Conservation (phyloP, 192 early-diverging fungal genomes). For the Diversispora epigaea region DNA sequence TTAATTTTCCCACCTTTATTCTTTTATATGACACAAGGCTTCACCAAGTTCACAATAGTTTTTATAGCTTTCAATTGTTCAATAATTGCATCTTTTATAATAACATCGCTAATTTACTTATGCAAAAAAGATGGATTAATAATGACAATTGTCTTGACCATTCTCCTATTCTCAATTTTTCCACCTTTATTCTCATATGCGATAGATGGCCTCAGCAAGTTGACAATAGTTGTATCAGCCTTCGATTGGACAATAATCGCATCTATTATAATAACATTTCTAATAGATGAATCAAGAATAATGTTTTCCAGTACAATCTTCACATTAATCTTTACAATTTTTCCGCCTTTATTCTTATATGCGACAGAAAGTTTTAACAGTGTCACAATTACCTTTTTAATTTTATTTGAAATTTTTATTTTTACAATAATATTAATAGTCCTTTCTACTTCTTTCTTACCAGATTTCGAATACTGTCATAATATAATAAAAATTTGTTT, state of each 20-base stretch:
- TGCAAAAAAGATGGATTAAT: not conserved
- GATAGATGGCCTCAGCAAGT: not conserved
- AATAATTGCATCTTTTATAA: not conserved
- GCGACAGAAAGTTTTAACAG: no score
- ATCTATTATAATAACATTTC: not conserved
- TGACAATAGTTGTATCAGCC: not conserved
- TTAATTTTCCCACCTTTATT: conserved; percentile 20
- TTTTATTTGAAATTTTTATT: no score
- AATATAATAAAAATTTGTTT: not conserved
- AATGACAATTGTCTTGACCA: not conserved
- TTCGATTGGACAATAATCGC: not conserved
- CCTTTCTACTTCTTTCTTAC: no score
- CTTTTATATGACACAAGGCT: not conserved
- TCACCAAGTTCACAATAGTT: not conserved
- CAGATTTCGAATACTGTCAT: no score
- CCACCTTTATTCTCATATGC: no score
- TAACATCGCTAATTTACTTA: not conserved
- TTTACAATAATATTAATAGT: no score
- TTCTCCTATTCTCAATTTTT: no score
- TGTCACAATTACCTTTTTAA: no score
- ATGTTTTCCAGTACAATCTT: not conserved
- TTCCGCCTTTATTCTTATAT: no score
- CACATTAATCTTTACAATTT: no score
- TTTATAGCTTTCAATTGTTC: not conserved
- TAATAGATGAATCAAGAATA: not conserved